Evolutionary conservation across 768 basidiomycete genomes (phyloP).

Genomic region (Sporobolomyces pararoseus): DNA sequence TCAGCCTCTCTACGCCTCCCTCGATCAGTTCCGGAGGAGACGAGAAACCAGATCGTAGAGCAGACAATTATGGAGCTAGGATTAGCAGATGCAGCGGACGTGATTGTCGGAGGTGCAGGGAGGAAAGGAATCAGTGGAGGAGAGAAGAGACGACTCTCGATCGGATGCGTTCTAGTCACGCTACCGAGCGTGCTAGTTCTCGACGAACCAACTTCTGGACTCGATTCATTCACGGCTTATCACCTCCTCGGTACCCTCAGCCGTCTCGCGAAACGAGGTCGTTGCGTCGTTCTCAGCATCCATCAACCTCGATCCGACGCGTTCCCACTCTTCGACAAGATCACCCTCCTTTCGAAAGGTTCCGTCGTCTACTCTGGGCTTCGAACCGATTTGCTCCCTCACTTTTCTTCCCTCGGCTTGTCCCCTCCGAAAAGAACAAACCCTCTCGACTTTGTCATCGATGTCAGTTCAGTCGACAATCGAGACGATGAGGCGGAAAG

Average conservation of each 20-base stretch:
- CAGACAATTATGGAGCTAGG: conserved; percentile 55
- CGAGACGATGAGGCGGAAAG: conserved; percentile 51
- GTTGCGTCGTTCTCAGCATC: conserved; percentile 62
- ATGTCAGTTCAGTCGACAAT: conserved; percentile 53
- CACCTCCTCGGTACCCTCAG: conserved; percentile 52
- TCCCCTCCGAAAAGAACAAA: conserved; percentile 50
- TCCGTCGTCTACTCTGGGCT: conserved; percentile 53
- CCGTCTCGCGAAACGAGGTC: conserved; percentile 51
- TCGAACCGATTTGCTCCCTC: conserved; percentile 45
- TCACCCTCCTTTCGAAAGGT: conserved; percentile 60
- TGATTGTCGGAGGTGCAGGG: conserved; percentile 60
- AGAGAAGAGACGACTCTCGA: conserved; percentile 57
- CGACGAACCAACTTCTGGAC: conserved; percentile 59
- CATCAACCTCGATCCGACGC: conserved; percentile 66
- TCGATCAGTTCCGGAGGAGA: conserved; percentile 49
- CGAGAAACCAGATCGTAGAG: conserved; percentile 51
- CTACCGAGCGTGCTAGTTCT: conserved; percentile 61
- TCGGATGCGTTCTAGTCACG: conserved; percentile 62
- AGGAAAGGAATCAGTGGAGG: conserved; percentile 55
- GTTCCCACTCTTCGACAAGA: conserved; percentile 54
- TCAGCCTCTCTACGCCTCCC: conserved; percentile 50
- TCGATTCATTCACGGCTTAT: conserved; percentile 47
- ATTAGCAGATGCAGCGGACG: conserved; percentile 53
- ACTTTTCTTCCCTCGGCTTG: conserved; percentile 51
- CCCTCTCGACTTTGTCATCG: conserved; percentile 54